phyloP scores from a whole-genome alignment of 2,329 filamentous ascomycete genomes.

The Trichoderma sp. region DNA sequence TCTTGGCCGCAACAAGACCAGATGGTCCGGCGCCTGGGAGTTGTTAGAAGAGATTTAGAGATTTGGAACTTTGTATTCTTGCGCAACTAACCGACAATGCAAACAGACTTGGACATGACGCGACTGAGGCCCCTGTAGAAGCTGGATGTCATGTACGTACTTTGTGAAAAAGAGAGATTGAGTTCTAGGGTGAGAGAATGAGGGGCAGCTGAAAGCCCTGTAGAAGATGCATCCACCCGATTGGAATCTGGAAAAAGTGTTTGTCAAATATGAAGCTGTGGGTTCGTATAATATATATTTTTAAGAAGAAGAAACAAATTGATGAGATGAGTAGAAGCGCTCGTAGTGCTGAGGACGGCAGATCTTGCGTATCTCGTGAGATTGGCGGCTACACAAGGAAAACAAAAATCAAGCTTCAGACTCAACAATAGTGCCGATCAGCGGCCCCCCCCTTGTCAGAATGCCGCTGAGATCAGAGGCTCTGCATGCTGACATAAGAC shows the following conservation, averaged over 20 bases:
- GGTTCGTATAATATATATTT: neutral
- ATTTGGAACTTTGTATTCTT: too few relatives aligned
- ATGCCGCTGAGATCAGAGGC: constrained; percentile 9
- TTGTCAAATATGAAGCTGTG: neutral
- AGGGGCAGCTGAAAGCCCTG: constrained; percentile 4
- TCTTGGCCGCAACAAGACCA: constrained; percentile 69
- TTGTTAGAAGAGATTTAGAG: neutral
- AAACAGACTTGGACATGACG: constrained; percentile 41
- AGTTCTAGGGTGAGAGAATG: neutral
- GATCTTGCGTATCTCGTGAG: neutral
- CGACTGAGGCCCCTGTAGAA: constrained; percentile 19
- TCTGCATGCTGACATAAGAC: constrained; percentile 11
- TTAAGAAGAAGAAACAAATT: neutral
- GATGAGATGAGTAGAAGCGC: neutral
- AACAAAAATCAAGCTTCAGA: constrained; percentile 2
- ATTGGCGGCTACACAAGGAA: neutral
- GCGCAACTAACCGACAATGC: constrained; percentile 37
- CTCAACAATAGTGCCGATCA: neutral
- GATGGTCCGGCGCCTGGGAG: constrained; percentile 63
- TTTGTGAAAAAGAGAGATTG: neutral
- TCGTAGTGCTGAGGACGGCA: neutral
- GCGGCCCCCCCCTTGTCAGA: neutral
- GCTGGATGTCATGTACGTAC: constrained; percentile 24
- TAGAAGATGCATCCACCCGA: neutral
- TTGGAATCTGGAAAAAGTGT: neutral